These are phyloP conservation scores for Acorus calamus DNA, from an alignment of 106 monocot species.

Conservation along the genomic window DNA sequence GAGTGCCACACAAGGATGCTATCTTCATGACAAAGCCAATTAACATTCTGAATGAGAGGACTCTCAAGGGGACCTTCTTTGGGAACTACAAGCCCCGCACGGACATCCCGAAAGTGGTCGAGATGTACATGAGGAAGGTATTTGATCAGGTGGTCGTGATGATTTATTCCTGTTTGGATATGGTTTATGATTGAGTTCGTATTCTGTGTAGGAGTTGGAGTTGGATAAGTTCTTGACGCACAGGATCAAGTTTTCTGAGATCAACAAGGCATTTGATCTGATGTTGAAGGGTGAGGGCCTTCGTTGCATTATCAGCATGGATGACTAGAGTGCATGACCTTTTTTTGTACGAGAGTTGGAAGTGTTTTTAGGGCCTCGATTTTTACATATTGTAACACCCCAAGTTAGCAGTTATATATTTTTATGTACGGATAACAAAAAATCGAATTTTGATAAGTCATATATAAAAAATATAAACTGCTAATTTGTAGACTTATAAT, in stretches of 20 bases:
- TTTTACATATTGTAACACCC: no score
- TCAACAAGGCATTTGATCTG: slow-evolving; percentile 48
- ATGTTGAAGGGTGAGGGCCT: slow-evolving; percentile 38
- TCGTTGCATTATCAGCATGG: slow-evolving; percentile 44
- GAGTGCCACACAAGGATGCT: slow-evolving; percentile 36
- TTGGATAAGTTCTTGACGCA: slow-evolving; percentile 56
- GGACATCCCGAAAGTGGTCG: slow-evolving; percentile 24
- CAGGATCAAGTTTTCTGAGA: slow-evolving; percentile 28
- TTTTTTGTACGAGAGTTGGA: no score
- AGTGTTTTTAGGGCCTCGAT: no score
- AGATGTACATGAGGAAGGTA: slow-evolving; percentile 44
- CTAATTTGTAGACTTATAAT: no score
- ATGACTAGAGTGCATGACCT: background rate
- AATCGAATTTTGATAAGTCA: no score
- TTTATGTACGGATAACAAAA: no score
- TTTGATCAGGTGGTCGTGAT: background rate
- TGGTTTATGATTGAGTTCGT: background rate
- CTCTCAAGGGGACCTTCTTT: slow-evolving; percentile 33
- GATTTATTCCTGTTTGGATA: no score
- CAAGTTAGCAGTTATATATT: no score
- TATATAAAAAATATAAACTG: no score
- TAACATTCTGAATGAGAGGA: slow-evolving; percentile 27
- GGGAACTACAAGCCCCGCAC: slow-evolving; percentile 45
- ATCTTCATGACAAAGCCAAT: slow-evolving; percentile 21
- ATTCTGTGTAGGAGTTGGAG: slow-evolving; percentile 31